A percentile compares a stretch with the other conserved stretches of the same genome.
Evolutionary conservation across 495 filamentous ascomycete genomes (phyloP).

Genomic region (Xylaria nigripes): DNA sequence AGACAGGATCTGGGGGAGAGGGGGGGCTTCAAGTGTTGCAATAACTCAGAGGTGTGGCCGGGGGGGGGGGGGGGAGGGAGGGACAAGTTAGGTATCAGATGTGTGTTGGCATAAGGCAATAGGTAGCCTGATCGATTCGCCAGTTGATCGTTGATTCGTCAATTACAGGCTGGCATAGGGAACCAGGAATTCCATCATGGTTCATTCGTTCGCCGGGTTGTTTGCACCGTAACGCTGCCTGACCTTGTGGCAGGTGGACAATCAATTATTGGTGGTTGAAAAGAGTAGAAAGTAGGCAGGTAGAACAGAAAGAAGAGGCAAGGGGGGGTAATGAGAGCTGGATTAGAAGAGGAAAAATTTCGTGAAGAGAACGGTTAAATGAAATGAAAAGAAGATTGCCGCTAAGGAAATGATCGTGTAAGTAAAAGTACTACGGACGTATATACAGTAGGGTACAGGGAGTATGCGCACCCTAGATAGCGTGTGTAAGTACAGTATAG

Average conservation of each 20-base stretch:
- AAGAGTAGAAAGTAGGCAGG: constrained; percentile 8
- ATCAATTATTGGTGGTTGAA: constrained; percentile 7
- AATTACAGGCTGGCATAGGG: constrained; percentile 11
- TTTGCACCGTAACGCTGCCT: background rate
- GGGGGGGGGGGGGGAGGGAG: too few species aligned
- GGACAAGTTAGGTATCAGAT: constrained; percentile 24
- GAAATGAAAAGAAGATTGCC: background rate
- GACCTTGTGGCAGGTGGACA: constrained; percentile 1
- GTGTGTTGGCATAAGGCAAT: constrained; percentile 11
- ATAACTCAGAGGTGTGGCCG: constrained; percentile 16
- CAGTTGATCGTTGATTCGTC: background rate
- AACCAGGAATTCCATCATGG: constrained; percentile 4
- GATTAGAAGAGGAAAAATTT: background rate
- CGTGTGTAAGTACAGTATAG: too few species aligned
- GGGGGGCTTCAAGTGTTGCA: constrained; percentile 16
- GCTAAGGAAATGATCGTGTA: background rate
- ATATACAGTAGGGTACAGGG: background rate
- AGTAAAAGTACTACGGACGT: background rate
- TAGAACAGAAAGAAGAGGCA: background rate
- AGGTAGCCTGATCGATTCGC: constrained; percentile 3
- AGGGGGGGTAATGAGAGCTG: background rate
- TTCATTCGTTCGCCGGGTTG: background rate
- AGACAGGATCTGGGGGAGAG: constrained; percentile 4
- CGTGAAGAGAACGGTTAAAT: background rate
- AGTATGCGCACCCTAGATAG: background rate